These are phyloP conservation scores for Scolecobasidium constrictum DNA, from an alignment of 2,329 filamentous ascomycete genomes.

Conservation along the genomic window DNA sequence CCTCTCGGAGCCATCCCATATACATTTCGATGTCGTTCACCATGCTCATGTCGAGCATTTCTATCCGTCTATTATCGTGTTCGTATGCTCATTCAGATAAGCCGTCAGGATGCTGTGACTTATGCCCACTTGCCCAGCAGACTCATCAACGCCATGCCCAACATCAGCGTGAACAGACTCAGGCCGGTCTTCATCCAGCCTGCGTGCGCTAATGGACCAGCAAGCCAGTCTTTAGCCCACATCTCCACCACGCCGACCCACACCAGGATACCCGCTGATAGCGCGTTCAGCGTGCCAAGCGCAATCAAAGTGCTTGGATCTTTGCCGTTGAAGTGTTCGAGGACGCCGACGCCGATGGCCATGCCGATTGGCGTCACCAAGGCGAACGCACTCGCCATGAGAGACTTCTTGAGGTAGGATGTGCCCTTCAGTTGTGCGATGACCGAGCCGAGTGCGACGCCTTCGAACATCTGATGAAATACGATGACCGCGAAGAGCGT, in stretches of 20 bases:
- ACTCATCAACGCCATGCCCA: slow-evolving; percentile 59
- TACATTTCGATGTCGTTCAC: too few species aligned
- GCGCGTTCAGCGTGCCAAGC: slow-evolving; percentile 61
- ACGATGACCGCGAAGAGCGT: slow-evolving; percentile 53
- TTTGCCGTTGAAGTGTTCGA: slow-evolving; percentile 63
- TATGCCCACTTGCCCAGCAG: slow-evolving; percentile 66
- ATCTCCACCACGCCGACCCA: slow-evolving; percentile 75
- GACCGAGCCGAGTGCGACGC: slow-evolving; percentile 59
- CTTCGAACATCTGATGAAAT: slow-evolving; percentile 72
- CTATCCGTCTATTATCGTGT: too few species aligned
- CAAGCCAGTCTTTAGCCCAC: slow-evolving; percentile 66
- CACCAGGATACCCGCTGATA: slow-evolving; percentile 65
- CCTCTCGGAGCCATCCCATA: too few species aligned
- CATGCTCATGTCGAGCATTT: too few species aligned
- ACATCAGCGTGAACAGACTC: slow-evolving; percentile 43
- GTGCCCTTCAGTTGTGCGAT: slow-evolving; percentile 45
- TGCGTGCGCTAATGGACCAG: slow-evolving; percentile 38
- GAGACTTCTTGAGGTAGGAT: slow-evolving; percentile 37
- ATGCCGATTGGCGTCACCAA: slow-evolving; percentile 68
- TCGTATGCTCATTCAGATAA: too few species aligned
- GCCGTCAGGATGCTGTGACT: too few species aligned
- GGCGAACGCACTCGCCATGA: slow-evolving; percentile 54
- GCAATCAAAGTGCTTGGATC: slow-evolving; percentile 56
- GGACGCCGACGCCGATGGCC: slow-evolving; percentile 65
- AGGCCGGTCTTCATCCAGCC: slow-evolving; percentile 36